Evolutionary conservation across 768 basidiomycete genomes (phyloP).

Genomic region (Leccinum broughii): DNA sequence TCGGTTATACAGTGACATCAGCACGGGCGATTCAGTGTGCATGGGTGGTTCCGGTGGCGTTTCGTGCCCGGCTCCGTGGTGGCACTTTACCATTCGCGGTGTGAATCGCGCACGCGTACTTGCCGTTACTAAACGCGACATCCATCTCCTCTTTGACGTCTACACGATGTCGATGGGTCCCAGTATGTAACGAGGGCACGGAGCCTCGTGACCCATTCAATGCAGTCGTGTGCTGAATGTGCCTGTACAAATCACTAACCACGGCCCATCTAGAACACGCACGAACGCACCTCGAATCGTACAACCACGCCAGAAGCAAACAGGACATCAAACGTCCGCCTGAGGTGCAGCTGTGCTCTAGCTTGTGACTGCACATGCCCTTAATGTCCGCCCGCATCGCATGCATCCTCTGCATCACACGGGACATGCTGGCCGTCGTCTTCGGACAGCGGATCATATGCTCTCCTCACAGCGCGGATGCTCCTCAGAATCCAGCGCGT

Average conservation of each 20-base stretch:
- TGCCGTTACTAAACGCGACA: conserved; percentile 47
- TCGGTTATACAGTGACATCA: conserved; percentile 80
- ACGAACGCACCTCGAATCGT: conserved; percentile 69
- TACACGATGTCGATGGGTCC: conserved; percentile 66
- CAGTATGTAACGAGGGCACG: conserved; percentile 74
- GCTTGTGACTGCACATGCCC: conserved; percentile 45
- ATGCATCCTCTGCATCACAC: conserved; percentile 47
- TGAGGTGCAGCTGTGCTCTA: conserved; percentile 49
- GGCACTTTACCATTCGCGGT: conserved; percentile 40
- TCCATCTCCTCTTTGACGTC: conserved; percentile 86
- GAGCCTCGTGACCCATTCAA: conserved; percentile 81
- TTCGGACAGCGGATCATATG: conserved; percentile 36
- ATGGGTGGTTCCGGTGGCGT: conserved; percentile 47
- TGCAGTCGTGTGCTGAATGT: conserved; percentile 60
- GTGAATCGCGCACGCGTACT: conserved; percentile 59
- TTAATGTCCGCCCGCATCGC: conserved; percentile 67
- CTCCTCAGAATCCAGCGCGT: conserved; percentile 69
- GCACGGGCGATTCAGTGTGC: conserved; percentile 55
- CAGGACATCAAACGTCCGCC: conserved; percentile 76
- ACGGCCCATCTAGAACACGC: background rate
- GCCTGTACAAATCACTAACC: conserved; percentile 42
- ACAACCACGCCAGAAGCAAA: conserved; percentile 67
- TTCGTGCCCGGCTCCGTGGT: conserved; percentile 40
- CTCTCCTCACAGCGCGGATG: conserved; percentile 63
- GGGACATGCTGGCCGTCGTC: conserved; percentile 28